Percentiles rank a stretch among this genome's conserved stretches.
These are phyloP conservation scores for Penicillium coprophilum DNA, from an alignment of 495 filamentous ascomycete species.

Conservation along the genomic window DNA sequence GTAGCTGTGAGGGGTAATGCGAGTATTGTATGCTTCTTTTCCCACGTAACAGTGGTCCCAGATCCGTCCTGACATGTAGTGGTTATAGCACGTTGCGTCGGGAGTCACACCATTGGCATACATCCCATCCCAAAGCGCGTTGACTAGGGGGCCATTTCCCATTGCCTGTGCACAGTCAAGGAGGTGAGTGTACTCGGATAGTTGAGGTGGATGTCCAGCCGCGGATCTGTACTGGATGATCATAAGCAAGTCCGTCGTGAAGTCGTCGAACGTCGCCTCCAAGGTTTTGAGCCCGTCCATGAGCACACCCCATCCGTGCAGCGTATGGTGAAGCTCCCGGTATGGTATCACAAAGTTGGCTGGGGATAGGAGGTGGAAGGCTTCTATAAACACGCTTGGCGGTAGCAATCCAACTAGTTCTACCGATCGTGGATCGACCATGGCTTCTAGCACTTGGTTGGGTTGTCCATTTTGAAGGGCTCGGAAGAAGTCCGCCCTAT, in stretches of 20 bases:
- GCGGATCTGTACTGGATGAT: slow-evolving; percentile 39
- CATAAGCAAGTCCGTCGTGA: slow-evolving; percentile 34
- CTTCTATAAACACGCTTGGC: slow-evolving; percentile 37
- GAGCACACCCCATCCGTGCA: slow-evolving; percentile 44
- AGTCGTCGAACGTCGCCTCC: slow-evolving; percentile 39
- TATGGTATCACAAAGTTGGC: slow-evolving; percentile 48
- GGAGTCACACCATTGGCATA: slow-evolving; percentile 33
- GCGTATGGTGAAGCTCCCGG: slow-evolving; percentile 45
- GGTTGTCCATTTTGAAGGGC: slow-evolving; percentile 38
- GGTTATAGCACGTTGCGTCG: slow-evolving; percentile 58
- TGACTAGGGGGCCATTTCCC: slow-evolving; percentile 45
- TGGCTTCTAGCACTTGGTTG: slow-evolving; percentile 37
- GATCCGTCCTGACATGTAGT: slow-evolving; percentile 49
- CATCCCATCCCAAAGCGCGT: slow-evolving; percentile 56
- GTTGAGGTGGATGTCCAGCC: slow-evolving; percentile 29
- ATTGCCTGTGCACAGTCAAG: slow-evolving; percentile 54
- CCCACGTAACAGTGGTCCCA: slow-evolving; percentile 43
- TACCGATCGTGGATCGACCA: slow-evolving; percentile 36
- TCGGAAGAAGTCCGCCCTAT: slow-evolving; percentile 25
- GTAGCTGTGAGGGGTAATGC: slow-evolving; percentile 41
- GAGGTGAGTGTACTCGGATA: slow-evolving; percentile 56
- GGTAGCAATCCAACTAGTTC: slow-evolving; percentile 35
- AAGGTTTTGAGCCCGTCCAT: slow-evolving; percentile 27
- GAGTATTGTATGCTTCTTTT: slow-evolving; percentile 37
- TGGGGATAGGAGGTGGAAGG: slow-evolving; percentile 41